Base-by-base conservation (phyloP, 2,329 filamentous ascomycete species). In the Emmonsiellopsis sp. region DNA sequence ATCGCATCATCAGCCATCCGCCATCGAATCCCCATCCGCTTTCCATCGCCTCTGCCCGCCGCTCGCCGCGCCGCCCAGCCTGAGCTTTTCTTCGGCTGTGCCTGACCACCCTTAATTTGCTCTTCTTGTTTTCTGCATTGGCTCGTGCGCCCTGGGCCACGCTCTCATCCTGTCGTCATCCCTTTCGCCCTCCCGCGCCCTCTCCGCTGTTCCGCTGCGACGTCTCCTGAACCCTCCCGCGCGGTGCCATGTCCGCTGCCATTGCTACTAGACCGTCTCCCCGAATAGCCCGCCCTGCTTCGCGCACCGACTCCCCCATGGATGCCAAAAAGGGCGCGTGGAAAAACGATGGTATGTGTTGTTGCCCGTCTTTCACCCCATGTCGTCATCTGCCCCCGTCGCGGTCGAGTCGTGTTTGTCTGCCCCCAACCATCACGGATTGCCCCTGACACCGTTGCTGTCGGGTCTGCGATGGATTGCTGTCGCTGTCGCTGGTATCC, bases 231-330 rank as follows among this genome's bases (percentile, higher is more conserved):
- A 26, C 20, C 20, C 20, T 38, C 9, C 51, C 51, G 54, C 57
- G 47, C 54, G 38, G 43, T 52, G 64, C 55, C 56, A 73, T 73
- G 70, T 71, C 71, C 63, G 67, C 70, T 61, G 66, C 66, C 44
- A 67, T 73, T 56, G 67, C 68, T 59, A 62, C 66, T 53, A 65
- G 66, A 53, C 62, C 63, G 48, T 67, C 71, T 47, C 65, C 66
- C 50, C 58, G 63, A 60, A 51, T 58, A 59, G 58, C 47, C 56
- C 61, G 62, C 58, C 58, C 65, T 50, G 61, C 55, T 49, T 62
- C 59, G 56, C 65, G 63, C 55, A 69, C 67, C 54, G 64, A 70
- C 53, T 68, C 70, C 50, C 65, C 70, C 59, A 73, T 74, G 69
- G 73, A 75, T 58, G 63, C 66, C 53, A 73, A 73, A 60, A 73